These are phyloP conservation scores for Solanum hybrid DNA, from an alignment of 305 asterid species.

Conservation along the genomic window DNA sequence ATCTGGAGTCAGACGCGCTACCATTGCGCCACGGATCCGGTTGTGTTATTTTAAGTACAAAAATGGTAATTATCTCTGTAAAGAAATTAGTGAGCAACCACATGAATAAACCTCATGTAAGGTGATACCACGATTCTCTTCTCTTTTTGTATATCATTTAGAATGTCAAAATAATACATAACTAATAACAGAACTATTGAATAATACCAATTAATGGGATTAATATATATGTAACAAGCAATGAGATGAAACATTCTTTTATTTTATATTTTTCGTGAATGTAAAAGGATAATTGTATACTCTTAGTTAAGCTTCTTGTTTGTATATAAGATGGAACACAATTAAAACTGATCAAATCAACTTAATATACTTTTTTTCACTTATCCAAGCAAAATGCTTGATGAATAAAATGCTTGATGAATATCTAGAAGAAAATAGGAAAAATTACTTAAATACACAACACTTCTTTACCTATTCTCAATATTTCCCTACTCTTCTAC, in stretches of 20 bases:
- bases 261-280: neutral
- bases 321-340: neutral
- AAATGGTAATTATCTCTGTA: too few relatives aligned
- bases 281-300: neutral
- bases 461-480: too few relatives aligned
- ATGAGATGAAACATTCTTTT: neutral
- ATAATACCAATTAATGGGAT: neutral
- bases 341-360: neutral
- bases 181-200: neutral
- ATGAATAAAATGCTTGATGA: too few relatives aligned
- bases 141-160: neutral
- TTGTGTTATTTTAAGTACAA: too few relatives aligned
- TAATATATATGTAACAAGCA: neutral
- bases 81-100: neutral
- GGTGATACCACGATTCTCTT: neutral
- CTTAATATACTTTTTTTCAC: neutral
- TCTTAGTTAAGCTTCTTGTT: neutral
- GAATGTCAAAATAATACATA: neutral
- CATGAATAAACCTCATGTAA: neutral
- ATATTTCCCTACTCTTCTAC: too few relatives aligned
- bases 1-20: conserved; percentile 94
- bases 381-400: neutral
- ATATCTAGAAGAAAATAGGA: too few relatives aligned
- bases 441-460: too few relatives aligned
- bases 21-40: conserved; percentile 90